Conservation (phyloP, 306 rosid species). For the Cicer yamashitae region DNA sequence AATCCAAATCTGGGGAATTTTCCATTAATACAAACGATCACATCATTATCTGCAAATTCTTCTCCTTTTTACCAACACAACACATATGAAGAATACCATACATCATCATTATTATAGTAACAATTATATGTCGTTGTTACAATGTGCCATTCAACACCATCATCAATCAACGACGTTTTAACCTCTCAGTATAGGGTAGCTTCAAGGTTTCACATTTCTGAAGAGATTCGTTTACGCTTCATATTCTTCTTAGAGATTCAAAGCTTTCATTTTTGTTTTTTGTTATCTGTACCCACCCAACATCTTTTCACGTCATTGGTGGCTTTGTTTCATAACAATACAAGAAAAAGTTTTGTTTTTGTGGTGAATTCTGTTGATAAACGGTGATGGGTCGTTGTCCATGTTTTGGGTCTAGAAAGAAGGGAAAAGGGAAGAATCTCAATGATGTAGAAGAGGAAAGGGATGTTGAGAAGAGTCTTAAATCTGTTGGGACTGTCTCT, state of each 20-base stretch:
- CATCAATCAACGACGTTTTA: constrained; percentile 7
- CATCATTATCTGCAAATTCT: constrained; percentile 23
- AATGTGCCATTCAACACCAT: not conserved
- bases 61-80: not conserved
- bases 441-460: constrained; percentile 1
- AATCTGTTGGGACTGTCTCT: not conserved
- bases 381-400: constrained; percentile 46
- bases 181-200: not conserved
- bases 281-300: not conserved
- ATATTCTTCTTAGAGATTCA: constrained; percentile 35
- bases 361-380: constrained; percentile 28
- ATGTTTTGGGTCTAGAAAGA: constrained; percentile 49
- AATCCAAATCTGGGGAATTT: not conserved
- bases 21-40: not conserved
- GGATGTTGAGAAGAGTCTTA: not conserved
- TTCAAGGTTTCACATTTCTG: not conserved
- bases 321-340: not conserved
- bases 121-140: not conserved
- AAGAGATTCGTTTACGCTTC: not conserved
- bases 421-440: constrained; percentile 27
- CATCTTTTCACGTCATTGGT: constrained; percentile 23
- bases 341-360: constrained; percentile 26
- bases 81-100: constrained; percentile 6
- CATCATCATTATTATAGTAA: not conserved
- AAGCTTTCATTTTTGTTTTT: not conserved